Base-by-base conservation (phyloP, 2,329 filamentous ascomycete genomes). In the Venturia oleaginea region DNA sequence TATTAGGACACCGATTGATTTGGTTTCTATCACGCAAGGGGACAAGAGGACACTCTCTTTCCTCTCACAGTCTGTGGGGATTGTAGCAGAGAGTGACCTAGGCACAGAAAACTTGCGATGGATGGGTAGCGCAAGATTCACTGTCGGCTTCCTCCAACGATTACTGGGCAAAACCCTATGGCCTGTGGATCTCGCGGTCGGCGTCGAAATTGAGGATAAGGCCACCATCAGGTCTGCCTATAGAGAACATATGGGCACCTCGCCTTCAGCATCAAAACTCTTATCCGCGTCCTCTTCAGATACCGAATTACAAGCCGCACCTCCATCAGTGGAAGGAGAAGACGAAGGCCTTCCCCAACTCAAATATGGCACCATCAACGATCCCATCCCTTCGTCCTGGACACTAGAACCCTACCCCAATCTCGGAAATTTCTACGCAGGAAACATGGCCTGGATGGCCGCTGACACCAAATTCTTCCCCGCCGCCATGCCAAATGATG, bases 401-500 rank as follows among this genome's bases (percentile, higher is more conserved):
- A 82, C 89, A 66, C 77, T 88, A 24, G 77, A 89, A 3, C 84
- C 89, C 0, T 84, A 89, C 67, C 86, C 94, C 67, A 90, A 88
- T 37, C 79, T 99, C 64, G 92, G 92, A 59, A 97, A 91, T 71
- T 96, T 99, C 74, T 97, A 95, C 76, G 90, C 88, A 38, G 94
- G 94, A 67, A 99, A 97, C 74, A 95, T 97, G 88, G 86, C 89
- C 30, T 95, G 89, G 75, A 93, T 99, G 91, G 87, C 92, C 0
- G 83, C 91, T 15, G 88, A 93, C 68, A 83, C 87, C 65, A 91
- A 92, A 71, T 96, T 97, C 79, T 99, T 96, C 81, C 81, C 91
- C 32, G 88, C 90, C 0, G 84, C 93, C 0, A 82, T 93, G 10
- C 89, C 92, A 17, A 86, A 86, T 55, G 94, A 99, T 71, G 94